Conservation (phyloP, 495 filamentous ascomycete species). For the Talaromyces thailandensis region DNA sequence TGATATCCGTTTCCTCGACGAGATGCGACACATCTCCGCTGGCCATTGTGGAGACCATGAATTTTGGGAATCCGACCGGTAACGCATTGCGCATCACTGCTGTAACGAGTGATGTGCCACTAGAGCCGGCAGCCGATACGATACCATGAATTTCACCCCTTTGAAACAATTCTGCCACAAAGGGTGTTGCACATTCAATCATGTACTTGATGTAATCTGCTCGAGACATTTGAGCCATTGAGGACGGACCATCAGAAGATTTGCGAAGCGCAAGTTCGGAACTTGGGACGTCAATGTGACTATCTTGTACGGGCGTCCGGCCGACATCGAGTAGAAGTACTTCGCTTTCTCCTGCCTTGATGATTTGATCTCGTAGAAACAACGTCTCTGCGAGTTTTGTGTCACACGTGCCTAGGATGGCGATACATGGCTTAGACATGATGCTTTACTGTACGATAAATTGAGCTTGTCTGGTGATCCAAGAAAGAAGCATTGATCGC, state of each 20-base stretch:
- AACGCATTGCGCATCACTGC: constrained; percentile 47
- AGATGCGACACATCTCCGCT: constrained; percentile 49
- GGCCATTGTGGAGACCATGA: constrained; percentile 62
- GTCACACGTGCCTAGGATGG: constrained; percentile 59
- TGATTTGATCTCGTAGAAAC: constrained; percentile 42
- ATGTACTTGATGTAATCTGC: constrained; percentile 43
- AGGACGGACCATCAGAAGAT: neutral
- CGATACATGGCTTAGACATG: constrained; percentile 30
- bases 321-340: constrained; percentile 52
- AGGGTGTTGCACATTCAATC: constrained; percentile 25
- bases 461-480: neutral
- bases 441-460: neutral
- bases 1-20: constrained; percentile 57
- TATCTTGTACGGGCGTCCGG: constrained; percentile 26
- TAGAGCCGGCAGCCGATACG: constrained; percentile 47
- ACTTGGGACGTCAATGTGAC: constrained; percentile 39
- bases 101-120: constrained; percentile 47
- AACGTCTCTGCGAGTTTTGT: constrained; percentile 56
- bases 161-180: constrained; percentile 24
- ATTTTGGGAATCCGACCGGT: constrained; percentile 57
- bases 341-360: constrained; percentile 13
- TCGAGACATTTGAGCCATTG: constrained; percentile 26
- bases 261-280: constrained; percentile 18
- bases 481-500: neutral
- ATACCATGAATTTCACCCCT: constrained; percentile 39